Base-by-base conservation (phyloP, 129 eudicot species). In the Apium graveolens region DNA sequence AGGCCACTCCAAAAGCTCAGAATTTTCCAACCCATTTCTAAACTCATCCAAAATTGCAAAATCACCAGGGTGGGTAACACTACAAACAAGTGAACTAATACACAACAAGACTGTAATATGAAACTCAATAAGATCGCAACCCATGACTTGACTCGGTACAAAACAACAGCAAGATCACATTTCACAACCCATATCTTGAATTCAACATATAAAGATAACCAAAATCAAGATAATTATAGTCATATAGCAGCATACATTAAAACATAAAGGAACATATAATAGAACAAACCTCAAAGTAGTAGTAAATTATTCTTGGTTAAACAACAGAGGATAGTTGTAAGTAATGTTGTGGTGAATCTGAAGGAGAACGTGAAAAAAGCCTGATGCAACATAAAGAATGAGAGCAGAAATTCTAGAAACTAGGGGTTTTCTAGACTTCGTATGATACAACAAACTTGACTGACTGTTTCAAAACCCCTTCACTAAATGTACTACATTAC, bases 1-100 rank as follows among this genome's bases (percentile, higher is more conserved):
- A 1, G 87, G 89, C 89, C 89, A 83, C 75, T 80, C 72, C 8
- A 86, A 76, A 11, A 83, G 80, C 78, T 86, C 86, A 1, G 86
- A 75, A 81, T 86, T 86, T 39, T 78, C 82, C 68, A 86, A 74
- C 32, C 89, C 86, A 26, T 83, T 80, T 75, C 83, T 78, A 39
- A 86, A 83, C 78, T 83, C 89, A 81, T 75, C 76, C 71, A 83
- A 31, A 76, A 86, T 70, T 43, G 66, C 71, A 14, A 76, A 46
- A 81, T 86, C 89, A 66, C 76, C 76, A n/a, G 77, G 83, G 76
- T 83, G 76, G 46, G 89, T 86, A 8, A 75, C 53, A 66, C 85
- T 70, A 70, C 3, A 45, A 62, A 46, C 84, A 24, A 77, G 48
- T 16, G 43, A 41, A 18, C 71, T 39, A 45, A 74, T 34, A 62